Base-by-base conservation (phyloP, 2,329 filamentous ascomycete genomes). In the Monosporascus sp. region DNA sequence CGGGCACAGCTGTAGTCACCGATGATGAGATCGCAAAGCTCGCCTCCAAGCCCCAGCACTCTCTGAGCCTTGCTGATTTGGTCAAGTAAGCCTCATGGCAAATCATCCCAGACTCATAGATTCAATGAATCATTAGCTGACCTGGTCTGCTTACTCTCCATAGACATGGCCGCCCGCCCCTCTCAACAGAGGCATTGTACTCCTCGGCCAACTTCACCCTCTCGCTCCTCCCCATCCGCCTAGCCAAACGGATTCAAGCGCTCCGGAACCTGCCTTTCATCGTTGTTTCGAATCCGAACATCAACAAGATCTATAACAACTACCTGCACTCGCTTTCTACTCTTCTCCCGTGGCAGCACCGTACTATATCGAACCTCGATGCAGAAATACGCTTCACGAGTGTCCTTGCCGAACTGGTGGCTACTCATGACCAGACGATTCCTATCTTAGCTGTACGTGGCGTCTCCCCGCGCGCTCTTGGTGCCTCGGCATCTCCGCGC, bases 211-310 rank as follows among this genome's bases (percentile, higher is more conserved):
- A 97, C 75, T 97, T 97, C 74, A 96, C 94, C 14, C 87, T 97
- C 60, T 89, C 87, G 27, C 88, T 97, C 51, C 85, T 97, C 9
- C 94, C 94, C 16, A 89, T 94, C 49, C 90, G 94, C 38, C 85
- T 99, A 26, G 94, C 94, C 26, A 91, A 95, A 69, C 90, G 94
- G 53, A 96, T 99, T 59, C 89, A 96, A 70, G 91, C 91, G 44
- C 78, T 99, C 19, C 87, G 92, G 58, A 96, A 96, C 68, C 83
- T 99, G 8, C 94, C 94, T 0, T 99, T 93, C 72, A 97, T 99
- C 59, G 93, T 99, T 52, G 94, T 99, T 26, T 92, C 93, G n/a
- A 97, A 99, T 68, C 90, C 91, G 1, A 91, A 97, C 68, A 91
- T 99, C 62, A 89, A 87, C 26, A 87, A 88, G 64, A 99, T 99